These are phyloP conservation scores for Yamadazyma takamatsuzukensis DNA, from an alignment of 805 yeast genomes.

Conservation along the genomic window DNA sequence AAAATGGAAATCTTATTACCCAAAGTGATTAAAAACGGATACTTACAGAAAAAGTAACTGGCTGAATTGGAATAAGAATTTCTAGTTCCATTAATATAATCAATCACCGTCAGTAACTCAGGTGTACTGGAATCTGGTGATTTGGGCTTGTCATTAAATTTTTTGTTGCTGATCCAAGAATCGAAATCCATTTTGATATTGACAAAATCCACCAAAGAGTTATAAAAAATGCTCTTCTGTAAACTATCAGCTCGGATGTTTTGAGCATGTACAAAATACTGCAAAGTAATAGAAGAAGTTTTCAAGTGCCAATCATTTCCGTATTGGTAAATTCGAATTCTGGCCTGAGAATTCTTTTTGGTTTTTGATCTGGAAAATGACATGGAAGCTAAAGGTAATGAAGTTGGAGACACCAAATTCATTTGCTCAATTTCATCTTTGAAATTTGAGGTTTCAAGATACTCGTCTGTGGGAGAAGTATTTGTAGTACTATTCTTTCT, in stretches of 20 bases:
- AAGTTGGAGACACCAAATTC: conserved; percentile 9
- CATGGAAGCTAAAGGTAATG: conserved; percentile 6
- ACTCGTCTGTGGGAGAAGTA: too few species aligned
- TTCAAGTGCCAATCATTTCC: conserved; percentile 79
- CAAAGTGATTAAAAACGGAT: conserved; percentile 74
- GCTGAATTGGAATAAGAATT: conserved; percentile 19
- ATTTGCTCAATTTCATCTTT: conserved; percentile 15
- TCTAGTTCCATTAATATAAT: conserved; percentile 44
- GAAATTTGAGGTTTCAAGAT: conserved; percentile 18
- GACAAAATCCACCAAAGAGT: conserved; percentile 75
- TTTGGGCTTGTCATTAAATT: conserved; percentile 10
- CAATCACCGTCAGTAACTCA: conserved; percentile 41
- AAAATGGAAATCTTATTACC: conserved; percentile 79
- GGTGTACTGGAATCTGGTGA: conserved; percentile 17
- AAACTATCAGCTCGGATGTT: conserved; percentile 23
- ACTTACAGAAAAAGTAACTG: conserved; percentile 69
- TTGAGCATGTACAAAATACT: conserved; percentile 55
- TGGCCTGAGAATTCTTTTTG: conserved; percentile 18
- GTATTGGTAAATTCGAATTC: conserved; percentile 56
- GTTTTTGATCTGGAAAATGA: conserved; percentile 9
- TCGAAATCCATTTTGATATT: conserved; percentile 79
- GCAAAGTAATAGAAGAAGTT: conserved; percentile 59
- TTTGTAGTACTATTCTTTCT: not conserved
- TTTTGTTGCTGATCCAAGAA: conserved; percentile 61
- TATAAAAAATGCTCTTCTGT: conserved; percentile 57